phyloP scores from a whole-genome alignment of 1,284 basidiomycete genomes.

The Cutaneotrichosporon mucoides region DNA sequence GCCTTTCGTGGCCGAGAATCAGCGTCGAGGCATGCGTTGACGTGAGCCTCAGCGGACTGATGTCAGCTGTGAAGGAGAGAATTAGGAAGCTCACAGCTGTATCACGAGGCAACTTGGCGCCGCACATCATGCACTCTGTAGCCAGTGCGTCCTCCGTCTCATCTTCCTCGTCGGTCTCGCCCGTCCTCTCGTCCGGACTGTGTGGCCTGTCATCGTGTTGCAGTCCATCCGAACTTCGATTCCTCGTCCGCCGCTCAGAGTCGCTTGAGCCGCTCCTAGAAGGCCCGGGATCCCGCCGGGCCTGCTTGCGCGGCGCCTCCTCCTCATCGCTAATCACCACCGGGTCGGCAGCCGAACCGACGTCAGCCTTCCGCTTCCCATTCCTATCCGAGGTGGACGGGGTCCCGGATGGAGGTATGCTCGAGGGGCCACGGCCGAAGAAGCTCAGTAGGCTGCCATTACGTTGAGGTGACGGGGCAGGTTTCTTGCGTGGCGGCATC shows the following conservation, averaged over 20 bases:
- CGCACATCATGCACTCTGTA: conserved; percentile 6
- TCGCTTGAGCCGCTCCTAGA: conserved; percentile 30
- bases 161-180: conserved; percentile 20
- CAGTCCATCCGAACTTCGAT: too few species aligned
- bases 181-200: too few species aligned
- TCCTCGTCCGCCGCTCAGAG: too few species aligned
- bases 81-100: conserved; percentile 2
- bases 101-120: not conserved
- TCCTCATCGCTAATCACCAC: conserved; percentile 35
- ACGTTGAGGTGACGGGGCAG: not conserved
- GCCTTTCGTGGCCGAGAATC: too few species aligned
- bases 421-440: conserved; percentile 17
- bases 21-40: conserved; percentile 46
- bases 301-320: not conserved
- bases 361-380: conserved; percentile 1
- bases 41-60: conserved; percentile 41
- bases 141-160: conserved; percentile 11
- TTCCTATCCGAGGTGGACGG: not conserved
- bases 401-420: too few species aligned
- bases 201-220: too few species aligned
- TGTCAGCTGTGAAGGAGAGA: not conserved
- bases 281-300: not conserved
- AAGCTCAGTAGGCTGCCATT: conserved; percentile 25
- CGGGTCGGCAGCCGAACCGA: conserved; percentile 24
- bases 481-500: conserved; percentile 5